Evolutionary conservation across 1,139 yeast genomes (phyloP).

Genomic region (Yamadazyma taylorii): DNA sequence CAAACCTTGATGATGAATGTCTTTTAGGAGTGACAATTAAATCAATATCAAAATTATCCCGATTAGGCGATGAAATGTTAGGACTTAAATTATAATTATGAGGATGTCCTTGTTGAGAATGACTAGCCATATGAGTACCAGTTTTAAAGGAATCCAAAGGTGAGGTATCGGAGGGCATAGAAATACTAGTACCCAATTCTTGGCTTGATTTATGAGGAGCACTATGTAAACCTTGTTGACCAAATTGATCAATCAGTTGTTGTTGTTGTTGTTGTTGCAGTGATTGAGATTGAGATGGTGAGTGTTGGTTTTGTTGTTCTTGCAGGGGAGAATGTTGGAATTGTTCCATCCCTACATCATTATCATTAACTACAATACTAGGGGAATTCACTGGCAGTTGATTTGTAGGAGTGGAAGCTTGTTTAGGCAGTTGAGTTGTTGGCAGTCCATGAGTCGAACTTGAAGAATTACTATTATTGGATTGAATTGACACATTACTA

Average conservation of each 20-base stretch:
- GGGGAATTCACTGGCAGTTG: slow-evolving; percentile 15
- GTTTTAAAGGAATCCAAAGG: slow-evolving; percentile 16
- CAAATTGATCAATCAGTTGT: no score
- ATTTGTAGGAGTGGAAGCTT: slow-evolving; percentile 8
- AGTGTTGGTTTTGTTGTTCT: slow-evolving; percentile 6
- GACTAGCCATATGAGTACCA: slow-evolving; percentile 20
- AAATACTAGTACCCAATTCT: background rate
- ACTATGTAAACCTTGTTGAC: background rate
- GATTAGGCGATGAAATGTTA: slow-evolving; percentile 45
- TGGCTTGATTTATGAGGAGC: background rate
- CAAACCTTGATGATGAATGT: slow-evolving; percentile 92
- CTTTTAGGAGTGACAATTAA: slow-evolving; percentile 73
- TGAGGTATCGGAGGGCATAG: slow-evolving; percentile 3
- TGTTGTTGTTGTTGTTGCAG: background rate
- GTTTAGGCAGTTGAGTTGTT: slow-evolving; percentile 16
- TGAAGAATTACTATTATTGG: slow-evolving; percentile 18
- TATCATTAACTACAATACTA: slow-evolving; percentile 20
- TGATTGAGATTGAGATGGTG: slow-evolving; percentile 11
- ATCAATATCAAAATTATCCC: slow-evolving; percentile 46
- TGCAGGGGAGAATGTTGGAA: slow-evolving; percentile 28
- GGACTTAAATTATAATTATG: slow-evolving; percentile 38
- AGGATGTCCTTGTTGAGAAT: slow-evolving; percentile 31
- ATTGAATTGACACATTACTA: slow-evolving; percentile 30
- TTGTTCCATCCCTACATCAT: slow-evolving; percentile 27
- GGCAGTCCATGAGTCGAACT: slow-evolving; percentile 13